Percentiles rank a stretch among this genome's conserved stretches.
These are phyloP conservation scores for Trypanosoma rangeli DNA, from an alignment of 208 protist genomes.

Conservation along the genomic window DNA sequence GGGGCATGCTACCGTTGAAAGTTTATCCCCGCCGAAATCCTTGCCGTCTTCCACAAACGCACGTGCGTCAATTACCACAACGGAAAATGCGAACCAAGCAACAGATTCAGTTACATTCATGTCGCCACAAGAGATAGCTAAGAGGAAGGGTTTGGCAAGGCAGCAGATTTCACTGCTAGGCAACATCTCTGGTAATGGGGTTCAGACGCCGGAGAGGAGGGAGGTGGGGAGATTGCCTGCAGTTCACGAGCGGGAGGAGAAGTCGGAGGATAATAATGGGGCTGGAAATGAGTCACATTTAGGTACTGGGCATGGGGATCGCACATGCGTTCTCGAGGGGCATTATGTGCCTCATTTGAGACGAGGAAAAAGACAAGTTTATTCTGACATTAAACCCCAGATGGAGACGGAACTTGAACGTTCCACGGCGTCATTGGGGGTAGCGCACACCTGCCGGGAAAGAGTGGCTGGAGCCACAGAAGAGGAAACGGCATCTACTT, in stretches of 20 bases:
- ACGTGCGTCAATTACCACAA: neutral
- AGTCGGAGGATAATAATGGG: neutral
- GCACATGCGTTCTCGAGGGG: neutral
- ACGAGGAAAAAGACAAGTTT: neutral
- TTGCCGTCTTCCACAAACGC: neutral
- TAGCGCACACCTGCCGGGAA: neutral
- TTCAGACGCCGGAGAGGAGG: neutral
- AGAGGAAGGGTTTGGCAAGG: neutral
- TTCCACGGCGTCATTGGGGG: neutral
- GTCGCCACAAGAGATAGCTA: neutral
- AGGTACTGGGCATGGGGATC: neutral
- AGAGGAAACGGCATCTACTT: neutral
- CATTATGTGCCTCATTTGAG: constrained; percentile 1
- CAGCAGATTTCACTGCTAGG: neutral
- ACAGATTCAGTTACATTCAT: neutral
- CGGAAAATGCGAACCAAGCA: neutral
- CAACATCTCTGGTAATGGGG: neutral
- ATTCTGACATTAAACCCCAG: neutral
- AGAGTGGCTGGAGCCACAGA: neutral
- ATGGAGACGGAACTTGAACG: constrained; percentile 2
- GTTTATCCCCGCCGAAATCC: neutral
- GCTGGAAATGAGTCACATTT: neutral
- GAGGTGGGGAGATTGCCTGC: neutral
- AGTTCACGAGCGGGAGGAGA: neutral
- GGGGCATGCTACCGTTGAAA: neutral